phyloP scores from a whole-genome alignment of 441 rosid species.

The Pelargonium citronellum region DNA sequence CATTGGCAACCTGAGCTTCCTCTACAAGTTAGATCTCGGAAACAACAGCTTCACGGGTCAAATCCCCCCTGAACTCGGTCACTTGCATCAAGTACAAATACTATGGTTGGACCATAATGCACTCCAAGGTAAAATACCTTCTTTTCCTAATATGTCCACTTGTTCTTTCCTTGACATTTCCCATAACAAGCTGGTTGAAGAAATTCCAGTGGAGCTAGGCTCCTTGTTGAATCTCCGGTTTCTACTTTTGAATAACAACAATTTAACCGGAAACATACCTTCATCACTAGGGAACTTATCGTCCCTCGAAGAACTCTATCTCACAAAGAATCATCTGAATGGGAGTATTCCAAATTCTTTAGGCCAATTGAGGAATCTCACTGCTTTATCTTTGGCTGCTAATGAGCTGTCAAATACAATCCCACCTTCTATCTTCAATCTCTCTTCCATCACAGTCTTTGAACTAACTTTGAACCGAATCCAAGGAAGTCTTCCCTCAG shows the following conservation, averaged over 20 bases:
- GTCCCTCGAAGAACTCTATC: conserved; percentile 1
- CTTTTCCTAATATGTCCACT: too few species aligned
- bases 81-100: too few species aligned
- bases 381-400: neutral
- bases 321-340: neutral
- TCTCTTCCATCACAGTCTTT: conserved; percentile 6
- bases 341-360: conserved; percentile 24
- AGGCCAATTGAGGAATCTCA: conserved; percentile 15
- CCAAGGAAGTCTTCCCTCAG: conserved; percentile 20
- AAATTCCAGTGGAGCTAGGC: conserved; percentile 1
- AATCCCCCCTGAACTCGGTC: conserved; percentile 13
- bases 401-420: conserved; percentile 18
- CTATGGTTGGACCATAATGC: too few species aligned
- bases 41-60: conserved; percentile 9
- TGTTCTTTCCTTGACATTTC: neutral
- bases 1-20: conserved; percentile 25
- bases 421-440: conserved; percentile 29
- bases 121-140: too few species aligned
- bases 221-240: neutral
- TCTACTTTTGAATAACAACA: neutral
- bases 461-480: conserved; percentile 11
- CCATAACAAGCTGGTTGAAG: conserved; percentile 9
- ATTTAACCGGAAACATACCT: neutral
- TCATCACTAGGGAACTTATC: conserved; percentile 19
- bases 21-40: neutral